phyloP scores from a whole-genome alignment of 75 land plant genomes.

The Cupressus sempervirens region DNA sequence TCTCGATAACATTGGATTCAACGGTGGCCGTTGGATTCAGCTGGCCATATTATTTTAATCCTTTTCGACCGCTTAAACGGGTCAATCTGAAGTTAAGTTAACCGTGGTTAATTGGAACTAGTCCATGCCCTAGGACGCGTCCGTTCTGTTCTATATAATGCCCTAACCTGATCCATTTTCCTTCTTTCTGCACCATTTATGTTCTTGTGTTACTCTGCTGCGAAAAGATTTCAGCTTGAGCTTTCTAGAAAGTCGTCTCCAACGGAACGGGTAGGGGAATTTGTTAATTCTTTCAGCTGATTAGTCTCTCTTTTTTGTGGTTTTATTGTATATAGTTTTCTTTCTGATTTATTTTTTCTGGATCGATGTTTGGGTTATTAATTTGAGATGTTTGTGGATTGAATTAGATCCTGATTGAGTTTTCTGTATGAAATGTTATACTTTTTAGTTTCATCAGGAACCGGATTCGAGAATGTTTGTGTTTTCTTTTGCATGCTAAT shows the following conservation, averaged over 20 bases:
- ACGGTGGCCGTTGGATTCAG: too few relatives aligned
- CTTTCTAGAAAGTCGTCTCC: not conserved
- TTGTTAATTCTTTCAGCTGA: too few relatives aligned
- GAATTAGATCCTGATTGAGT: not conserved
- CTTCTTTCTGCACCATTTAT: not conserved
- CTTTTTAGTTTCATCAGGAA: not conserved
- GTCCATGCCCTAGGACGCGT: not conserved
- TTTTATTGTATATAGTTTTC: too few relatives aligned
- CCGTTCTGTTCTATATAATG: not conserved
- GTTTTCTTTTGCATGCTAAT: not conserved
- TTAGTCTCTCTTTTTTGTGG: too few relatives aligned
- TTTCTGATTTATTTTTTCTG: not conserved
- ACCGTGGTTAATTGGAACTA: not conserved
- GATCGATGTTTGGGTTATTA: too few relatives aligned
- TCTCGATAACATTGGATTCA: too few relatives aligned
- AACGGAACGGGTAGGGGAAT: not conserved
- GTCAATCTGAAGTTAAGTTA: too few relatives aligned
- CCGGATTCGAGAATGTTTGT: not conserved
- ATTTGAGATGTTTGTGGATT: too few relatives aligned
- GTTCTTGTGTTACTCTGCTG: not conserved
- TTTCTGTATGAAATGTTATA: too few relatives aligned
- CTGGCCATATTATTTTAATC: too few relatives aligned
- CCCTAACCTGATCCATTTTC: not conserved
- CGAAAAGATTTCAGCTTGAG: not conserved
- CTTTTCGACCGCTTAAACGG: too few relatives aligned